Evolutionary conservation across 257 asterid genomes (phyloP).

Genomic region (Apocynum venetum): DNA sequence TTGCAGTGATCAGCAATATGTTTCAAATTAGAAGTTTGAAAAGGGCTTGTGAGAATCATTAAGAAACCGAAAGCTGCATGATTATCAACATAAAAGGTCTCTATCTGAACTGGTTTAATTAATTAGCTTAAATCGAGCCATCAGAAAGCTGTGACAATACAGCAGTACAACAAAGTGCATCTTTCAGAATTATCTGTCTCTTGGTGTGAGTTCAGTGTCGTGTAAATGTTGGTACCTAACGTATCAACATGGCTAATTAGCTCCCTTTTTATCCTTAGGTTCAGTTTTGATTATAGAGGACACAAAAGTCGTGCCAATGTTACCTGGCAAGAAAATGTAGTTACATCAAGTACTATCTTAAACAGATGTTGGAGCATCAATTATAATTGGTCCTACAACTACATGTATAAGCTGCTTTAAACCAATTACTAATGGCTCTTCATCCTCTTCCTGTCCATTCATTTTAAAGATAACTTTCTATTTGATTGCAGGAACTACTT

Average conservation of each 20-base stretch:
- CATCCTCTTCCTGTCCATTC: constrained; percentile 3
- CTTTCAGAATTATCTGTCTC: constrained; percentile 7
- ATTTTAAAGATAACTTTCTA: not conserved
- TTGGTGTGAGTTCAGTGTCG: constrained; percentile 14
- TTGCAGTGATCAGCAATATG: constrained; percentile 7
- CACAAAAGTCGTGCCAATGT: not conserved
- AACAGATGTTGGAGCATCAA: not conserved
- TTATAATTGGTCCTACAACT: not conserved
- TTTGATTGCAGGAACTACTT: not conserved
- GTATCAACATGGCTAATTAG: not conserved
- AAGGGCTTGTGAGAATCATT: constrained; percentile 7
- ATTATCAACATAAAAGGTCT: not conserved
- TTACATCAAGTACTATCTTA: constrained; percentile 4
- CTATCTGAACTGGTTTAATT: not conserved
- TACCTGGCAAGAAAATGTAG: constrained; percentile 6
- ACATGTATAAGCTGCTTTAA: not conserved
- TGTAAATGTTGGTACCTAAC: not conserved
- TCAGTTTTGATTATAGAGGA: not conserved
- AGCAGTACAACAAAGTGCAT: constrained; percentile 4
- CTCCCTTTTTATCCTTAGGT: not conserved
- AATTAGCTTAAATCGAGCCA: constrained; percentile 7
- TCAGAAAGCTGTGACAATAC: constrained; percentile 3
- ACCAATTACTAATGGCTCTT: not conserved
- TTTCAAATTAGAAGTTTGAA: constrained; percentile 6
- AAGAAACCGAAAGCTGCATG: not conserved